Base-by-base conservation (phyloP, 148 eudicot species). In the Drosera capensis region DNA sequence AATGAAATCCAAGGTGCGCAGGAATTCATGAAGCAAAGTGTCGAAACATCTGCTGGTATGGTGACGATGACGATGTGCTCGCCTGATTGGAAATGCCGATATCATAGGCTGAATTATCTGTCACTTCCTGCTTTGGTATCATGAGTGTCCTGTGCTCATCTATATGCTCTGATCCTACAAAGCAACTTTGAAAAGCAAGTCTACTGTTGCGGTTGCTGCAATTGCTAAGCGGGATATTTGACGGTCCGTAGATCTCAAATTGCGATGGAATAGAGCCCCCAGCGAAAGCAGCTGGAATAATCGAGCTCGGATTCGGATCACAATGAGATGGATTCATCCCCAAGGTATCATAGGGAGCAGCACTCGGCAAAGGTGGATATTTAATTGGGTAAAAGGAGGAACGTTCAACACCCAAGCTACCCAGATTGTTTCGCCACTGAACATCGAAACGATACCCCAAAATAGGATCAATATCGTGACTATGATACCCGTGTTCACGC, bases 121-220 rank as follows among this genome's bases (percentile, higher is more conserved):
- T 40, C 43, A 55, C 58, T 55, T 79, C 85, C 54, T 64, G 77
- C 62, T 72, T 74, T 23, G 79, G 84, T 49, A 59, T 63, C 25
- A 71, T 22, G 43, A 65, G 43, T 17, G 52, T 64, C 8, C 35
- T 38, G 43, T 68, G 57, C 42, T 41, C 50, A 1, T 76, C 76
- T 9, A 42, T 55, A 3, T 52, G 17, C 37, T 49, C 75, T 19
- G 65, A 80, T 17, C 54, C 71, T 13, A 36, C 34, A 25, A 58
- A 55, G 7, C 60, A 60, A 28, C 69, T 17, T 39, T 63, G 80
- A 55, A 45, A 25, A 25, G 61, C 54, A 17, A 43, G 22, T 20
- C 55, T 34, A 43, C 49, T 60, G 39, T 52, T 58, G 36, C 51
- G 54, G 8, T 54, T 60, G 34, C 56, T 38, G 20, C 51, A 56